Percentiles rank a stretch among this genome's conserved stretches.
Evolutionary conservation across 2,329 filamentous ascomycete species (phyloP).

Genomic region (Leptographium wingfieldii): DNA sequence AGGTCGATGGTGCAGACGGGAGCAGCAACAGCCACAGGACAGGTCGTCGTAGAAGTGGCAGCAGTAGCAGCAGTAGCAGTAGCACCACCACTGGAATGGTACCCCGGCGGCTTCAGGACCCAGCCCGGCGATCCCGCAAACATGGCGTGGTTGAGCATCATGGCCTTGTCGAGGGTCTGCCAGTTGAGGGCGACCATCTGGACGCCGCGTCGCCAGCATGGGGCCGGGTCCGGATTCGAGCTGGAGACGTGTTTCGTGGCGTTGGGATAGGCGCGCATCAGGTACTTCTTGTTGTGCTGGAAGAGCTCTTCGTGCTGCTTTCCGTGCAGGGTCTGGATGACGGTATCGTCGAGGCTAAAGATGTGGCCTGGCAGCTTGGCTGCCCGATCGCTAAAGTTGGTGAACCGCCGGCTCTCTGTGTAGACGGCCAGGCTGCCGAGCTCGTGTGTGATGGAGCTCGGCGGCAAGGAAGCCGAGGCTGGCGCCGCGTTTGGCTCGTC

Average conservation of each 20-base stretch:
- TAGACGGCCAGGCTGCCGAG: slow-evolving; percentile 72
- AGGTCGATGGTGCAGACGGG: slow-evolving; percentile 48
- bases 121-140: slow-evolving; percentile 77
- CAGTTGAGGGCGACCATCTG: slow-evolving; percentile 98
- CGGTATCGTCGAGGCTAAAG: slow-evolving; percentile 79
- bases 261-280: slow-evolving; percentile 88
- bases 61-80: background rate
- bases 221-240: slow-evolving; percentile 87
- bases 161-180: slow-evolving; percentile 87
- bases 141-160: slow-evolving; percentile 97
- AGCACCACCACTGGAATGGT: slow-evolving; percentile 21
- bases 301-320: slow-evolving; percentile 66
- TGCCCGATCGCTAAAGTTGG: slow-evolving; percentile 52
- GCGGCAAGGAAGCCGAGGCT: background rate
- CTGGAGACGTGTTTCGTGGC: slow-evolving; percentile 61
- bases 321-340: slow-evolving; percentile 45
- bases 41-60: slow-evolving; percentile 8
- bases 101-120: slow-evolving; percentile 71
- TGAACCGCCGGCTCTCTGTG: slow-evolving; percentile 74
- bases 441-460: slow-evolving; percentile 48
- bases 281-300: slow-evolving; percentile 71
- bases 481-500: slow-evolving; percentile 16
- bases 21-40: slow-evolving; percentile 31
- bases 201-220: slow-evolving; percentile 85
- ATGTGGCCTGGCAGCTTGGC: slow-evolving; percentile 53